phyloP scores from a whole-genome alignment of 176 grass and related monocot genomes.

The Carex parvula region DNA sequence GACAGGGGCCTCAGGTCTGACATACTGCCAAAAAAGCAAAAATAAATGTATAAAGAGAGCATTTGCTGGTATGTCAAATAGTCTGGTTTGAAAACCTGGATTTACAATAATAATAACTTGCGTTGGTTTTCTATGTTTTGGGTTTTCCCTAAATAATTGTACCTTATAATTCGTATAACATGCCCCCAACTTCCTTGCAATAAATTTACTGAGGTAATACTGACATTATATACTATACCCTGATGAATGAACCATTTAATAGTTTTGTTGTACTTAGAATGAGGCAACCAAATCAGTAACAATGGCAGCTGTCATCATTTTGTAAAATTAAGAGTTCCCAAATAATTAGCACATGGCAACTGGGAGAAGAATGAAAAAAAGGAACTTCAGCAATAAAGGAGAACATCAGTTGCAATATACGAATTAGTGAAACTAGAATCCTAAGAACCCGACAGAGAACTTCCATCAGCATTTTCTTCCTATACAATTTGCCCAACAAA shows the following conservation, averaged over 20 bases:
- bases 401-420: not conserved
- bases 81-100: not conserved
- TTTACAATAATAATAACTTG: not conserved
- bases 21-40: not conserved
- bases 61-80: not conserved
- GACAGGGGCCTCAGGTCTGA: not conserved
- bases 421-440: conserved; percentile 5
- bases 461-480: not conserved
- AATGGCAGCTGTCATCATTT: not conserved
- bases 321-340: not conserved
- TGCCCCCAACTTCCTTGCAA: not conserved
- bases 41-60: not conserved
- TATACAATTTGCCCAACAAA: conserved; percentile 4
- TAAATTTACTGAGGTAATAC: not conserved
- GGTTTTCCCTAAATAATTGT: not conserved
- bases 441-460: not conserved
- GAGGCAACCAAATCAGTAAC: not conserved
- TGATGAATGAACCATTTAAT: not conserved
- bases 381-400: not conserved
- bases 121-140: not conserved
- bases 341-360: not conserved
- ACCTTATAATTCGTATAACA: not conserved
- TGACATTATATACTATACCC: not conserved
- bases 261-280: not conserved
- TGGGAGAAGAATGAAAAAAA: not conserved